phyloP scores from a whole-genome alignment of 2,329 filamentous ascomycete species.

The Knufia petricola region DNA sequence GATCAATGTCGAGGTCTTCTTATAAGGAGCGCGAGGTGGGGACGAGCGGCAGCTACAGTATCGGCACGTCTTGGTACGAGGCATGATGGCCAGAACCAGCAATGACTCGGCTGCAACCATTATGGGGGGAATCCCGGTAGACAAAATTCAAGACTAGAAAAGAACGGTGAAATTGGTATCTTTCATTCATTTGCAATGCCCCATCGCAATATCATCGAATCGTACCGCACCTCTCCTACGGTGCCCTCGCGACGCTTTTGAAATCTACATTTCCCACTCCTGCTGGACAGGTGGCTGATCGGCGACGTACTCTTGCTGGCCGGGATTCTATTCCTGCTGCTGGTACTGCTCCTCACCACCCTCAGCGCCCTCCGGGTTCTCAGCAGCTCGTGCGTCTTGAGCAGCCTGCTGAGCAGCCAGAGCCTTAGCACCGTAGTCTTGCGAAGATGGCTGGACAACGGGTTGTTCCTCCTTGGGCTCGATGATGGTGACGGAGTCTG shows the following conservation, averaged over 20 bases:
- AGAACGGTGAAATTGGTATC: no score
- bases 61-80: no score
- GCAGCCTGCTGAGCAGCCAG: conserved; percentile 49
- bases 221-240: no score
- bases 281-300: neutral
- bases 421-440: conserved; percentile 97
- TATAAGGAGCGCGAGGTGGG: conserved; percentile 40
- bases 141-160: no score
- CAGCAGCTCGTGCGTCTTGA: conserved; percentile 48
- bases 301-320: neutral
- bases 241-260: no score
- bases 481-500: conserved; percentile 98
- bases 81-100: no score
- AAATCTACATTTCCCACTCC: neutral
- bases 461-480: conserved; percentile 99
- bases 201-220: no score
- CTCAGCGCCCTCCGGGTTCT: conserved; percentile 40
- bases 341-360: conserved; percentile 29
- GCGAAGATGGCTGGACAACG: conserved; percentile 87
- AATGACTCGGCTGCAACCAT: no score
- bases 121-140: conserved; percentile 7
- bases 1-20: conserved; percentile 87
- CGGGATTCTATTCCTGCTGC: conserved; percentile 39
- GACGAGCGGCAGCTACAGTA: no score
- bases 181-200: no score